Percentiles rank a stretch among this genome's conserved stretches.
phyloP scores from a whole-genome alignment of 805 yeast species.

The Grigorovia yakushimaensis region DNA sequence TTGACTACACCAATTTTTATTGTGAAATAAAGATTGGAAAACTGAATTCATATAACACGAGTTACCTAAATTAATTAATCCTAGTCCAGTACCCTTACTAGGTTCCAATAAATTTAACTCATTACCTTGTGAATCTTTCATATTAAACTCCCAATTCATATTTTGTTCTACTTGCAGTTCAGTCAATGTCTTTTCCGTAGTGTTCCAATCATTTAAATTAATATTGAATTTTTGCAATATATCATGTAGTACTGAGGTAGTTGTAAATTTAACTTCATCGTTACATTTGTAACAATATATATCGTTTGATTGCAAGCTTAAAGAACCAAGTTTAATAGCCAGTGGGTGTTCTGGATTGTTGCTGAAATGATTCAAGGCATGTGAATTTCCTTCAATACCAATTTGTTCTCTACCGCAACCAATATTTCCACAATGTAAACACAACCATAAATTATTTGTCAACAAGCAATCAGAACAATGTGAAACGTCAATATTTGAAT shows the following conservation, averaged over 20 bases:
- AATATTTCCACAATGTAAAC: conserved; percentile 79
- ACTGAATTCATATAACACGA: conserved; percentile 85
- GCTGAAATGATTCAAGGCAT: conserved; percentile 69
- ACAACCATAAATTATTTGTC: conserved; percentile 79
- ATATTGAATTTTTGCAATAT: conserved; percentile 53
- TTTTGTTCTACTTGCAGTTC: conserved; percentile 92
- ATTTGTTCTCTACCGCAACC: conserved; percentile 95
- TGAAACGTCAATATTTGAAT: conserved; percentile 2
- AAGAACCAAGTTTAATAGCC: conserved; percentile 85
- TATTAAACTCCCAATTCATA: conserved; percentile 82
- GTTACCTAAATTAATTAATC: conserved; percentile 83
- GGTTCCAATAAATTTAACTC: conserved; percentile 42
- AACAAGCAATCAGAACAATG: conserved; percentile 54
- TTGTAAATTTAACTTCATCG: conserved; percentile 76
- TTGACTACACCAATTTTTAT: conserved; percentile 18
- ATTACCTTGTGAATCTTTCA: conserved; percentile 64
- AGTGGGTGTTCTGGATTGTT: conserved; percentile 50
- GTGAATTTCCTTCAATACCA: conserved; percentile 91
- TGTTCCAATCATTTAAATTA: conserved; percentile 39
- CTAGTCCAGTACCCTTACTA: conserved; percentile 49
- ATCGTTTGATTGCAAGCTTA: conserved; percentile 65
- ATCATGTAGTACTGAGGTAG: conserved; percentile 20
- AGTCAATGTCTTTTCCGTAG: conserved; percentile 80
- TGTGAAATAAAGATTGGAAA: conserved; percentile 55
- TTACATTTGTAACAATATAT: conserved; percentile 82